phyloP scores from a whole-genome alignment of 306 rosid species.

The Quercus suber region DNA sequence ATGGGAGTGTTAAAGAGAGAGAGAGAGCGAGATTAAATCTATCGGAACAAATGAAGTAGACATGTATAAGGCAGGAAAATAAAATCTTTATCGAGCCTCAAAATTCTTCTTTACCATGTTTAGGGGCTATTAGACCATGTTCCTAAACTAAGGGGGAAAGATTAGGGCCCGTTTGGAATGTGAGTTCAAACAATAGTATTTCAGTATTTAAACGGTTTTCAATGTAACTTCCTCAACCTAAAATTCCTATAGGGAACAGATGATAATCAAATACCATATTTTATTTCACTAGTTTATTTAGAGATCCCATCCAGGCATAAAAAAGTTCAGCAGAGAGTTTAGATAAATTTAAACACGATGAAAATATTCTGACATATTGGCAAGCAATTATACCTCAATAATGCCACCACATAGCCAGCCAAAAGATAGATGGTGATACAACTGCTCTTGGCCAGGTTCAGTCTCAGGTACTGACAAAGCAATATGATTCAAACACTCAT shows the following conservation, averaged over 20 bases:
- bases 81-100: neutral
- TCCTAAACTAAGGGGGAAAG: neutral
- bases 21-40: neutral
- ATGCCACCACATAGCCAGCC: constrained; percentile 99
- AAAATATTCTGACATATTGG: neutral
- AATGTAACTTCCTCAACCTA: too few species aligned
- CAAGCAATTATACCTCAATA: constrained; percentile 64
- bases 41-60: neutral
- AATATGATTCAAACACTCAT: constrained; percentile 65
- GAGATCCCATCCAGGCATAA: constrained; percentile 5
- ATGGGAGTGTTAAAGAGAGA: neutral
- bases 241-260: neutral
- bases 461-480: constrained; percentile 74
- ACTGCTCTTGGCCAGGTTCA: constrained; percentile 85
- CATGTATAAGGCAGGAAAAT: neutral
- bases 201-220: too few species aligned
- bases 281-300: neutral
- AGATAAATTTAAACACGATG: neutral
- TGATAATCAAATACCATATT: neutral
- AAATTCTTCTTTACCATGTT: neutral
- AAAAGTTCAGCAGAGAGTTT: neutral
- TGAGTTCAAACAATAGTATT: too few species aligned
- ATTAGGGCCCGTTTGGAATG: too few species aligned
- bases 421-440: constrained; percentile 78
- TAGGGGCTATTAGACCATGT: neutral